Evolutionary conservation across 2,329 filamentous ascomycete species (phyloP).

Genomic region (Trichoderma sp.): DNA sequence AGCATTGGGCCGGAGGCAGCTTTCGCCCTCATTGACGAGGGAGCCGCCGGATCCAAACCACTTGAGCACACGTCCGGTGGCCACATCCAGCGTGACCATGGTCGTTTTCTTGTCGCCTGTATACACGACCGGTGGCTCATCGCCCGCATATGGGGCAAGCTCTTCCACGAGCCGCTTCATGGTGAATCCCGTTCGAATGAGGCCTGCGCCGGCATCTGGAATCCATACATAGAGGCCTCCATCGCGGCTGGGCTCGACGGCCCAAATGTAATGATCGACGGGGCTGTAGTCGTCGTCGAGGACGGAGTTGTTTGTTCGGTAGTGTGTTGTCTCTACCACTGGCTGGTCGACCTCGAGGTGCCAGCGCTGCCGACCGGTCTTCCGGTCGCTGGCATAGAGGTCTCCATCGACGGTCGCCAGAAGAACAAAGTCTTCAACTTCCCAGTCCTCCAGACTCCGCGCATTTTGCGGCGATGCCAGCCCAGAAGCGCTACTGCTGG

Average conservation of each 20-base stretch:
- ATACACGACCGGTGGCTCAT: slow-evolving; percentile 79
- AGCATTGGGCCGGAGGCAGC: slow-evolving; percentile 70
- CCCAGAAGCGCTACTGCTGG: slow-evolving; percentile 63
- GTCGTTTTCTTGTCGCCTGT: slow-evolving; percentile 89
- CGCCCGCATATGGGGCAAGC: slow-evolving; percentile 72
- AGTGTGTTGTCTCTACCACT: slow-evolving; percentile 87
- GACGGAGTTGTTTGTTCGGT: slow-evolving; percentile 67
- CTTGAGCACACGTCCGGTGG: slow-evolving; percentile 78
- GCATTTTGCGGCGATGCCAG: slow-evolving; percentile 84
- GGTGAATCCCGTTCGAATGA: slow-evolving; percentile 69
- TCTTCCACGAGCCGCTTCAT: slow-evolving; percentile 89
- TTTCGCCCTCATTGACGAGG: slow-evolving; percentile 69
- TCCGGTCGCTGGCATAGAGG: slow-evolving; percentile 86
- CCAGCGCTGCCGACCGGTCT: slow-evolving; percentile 83
- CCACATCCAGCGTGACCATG: slow-evolving; percentile 85
- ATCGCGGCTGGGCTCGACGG: slow-evolving; percentile 87
- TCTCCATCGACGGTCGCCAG: slow-evolving; percentile 99
- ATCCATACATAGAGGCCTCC: slow-evolving; percentile 86
- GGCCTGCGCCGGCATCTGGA: slow-evolving; percentile 59
- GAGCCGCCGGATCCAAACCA: slow-evolving; percentile 77
- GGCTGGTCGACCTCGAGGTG: slow-evolving; percentile 79
- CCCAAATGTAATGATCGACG: slow-evolving; percentile 90
- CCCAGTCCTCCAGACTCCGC: slow-evolving; percentile 98
- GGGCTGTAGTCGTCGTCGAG: slow-evolving; percentile 60
- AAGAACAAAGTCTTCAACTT: slow-evolving; percentile 99